Percentiles rank a stretch among this genome's conserved stretches.
Conservation (phyloP, 2,329 filamentous ascomycete genomes). For the Pyricularia pennisetigena region DNA sequence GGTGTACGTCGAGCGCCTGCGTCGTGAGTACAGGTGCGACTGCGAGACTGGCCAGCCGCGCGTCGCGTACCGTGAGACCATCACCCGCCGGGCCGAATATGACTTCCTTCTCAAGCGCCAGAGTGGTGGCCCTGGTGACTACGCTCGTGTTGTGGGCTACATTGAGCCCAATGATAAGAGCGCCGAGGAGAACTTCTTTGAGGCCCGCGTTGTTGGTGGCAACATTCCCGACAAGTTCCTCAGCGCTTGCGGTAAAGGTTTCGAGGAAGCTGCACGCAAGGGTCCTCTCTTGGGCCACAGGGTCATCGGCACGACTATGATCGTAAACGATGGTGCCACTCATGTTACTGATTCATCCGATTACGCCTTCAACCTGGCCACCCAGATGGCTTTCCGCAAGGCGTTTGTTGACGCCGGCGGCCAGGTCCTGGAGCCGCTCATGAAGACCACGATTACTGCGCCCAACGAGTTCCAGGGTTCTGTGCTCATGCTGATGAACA, state of each 20-base stretch:
- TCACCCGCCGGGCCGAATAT: conserved; percentile 70
- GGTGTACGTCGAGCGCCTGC: conserved; percentile 95
- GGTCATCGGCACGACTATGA: conserved; percentile 82
- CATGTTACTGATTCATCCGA: conserved; percentile 98
- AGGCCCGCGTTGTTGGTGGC: conserved; percentile 79
- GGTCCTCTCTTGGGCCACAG: conserved; percentile 88
- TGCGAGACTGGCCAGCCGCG: conserved; percentile 94
- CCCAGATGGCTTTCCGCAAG: conserved; percentile 94
- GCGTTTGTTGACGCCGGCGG: conserved; percentile 75
- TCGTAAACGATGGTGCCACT: conserved; percentile 91
- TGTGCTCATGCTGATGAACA: conserved; percentile 90
- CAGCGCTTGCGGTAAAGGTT: conserved; percentile 90
- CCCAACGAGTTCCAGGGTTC: conserved; percentile 97
- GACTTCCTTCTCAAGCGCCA: conserved; percentile 95
- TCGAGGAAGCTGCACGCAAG: conserved; percentile 71
- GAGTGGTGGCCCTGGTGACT: conserved; percentile 91
- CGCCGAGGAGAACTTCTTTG: conserved; percentile 68
- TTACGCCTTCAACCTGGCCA: conserved; percentile 89
- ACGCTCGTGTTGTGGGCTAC: conserved; percentile 81
- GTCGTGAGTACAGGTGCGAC: conserved; percentile 92
- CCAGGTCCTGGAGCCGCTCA: conserved; percentile 84
- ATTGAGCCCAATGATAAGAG: conserved; percentile 70
- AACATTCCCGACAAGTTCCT: conserved; percentile 94
- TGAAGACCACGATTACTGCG: conserved; percentile 96
- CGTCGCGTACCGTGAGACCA: conserved; percentile 93